phyloP scores from a whole-genome alignment of 1,284 basidiomycete species.

The Sporisorium scitamineum region DNA sequence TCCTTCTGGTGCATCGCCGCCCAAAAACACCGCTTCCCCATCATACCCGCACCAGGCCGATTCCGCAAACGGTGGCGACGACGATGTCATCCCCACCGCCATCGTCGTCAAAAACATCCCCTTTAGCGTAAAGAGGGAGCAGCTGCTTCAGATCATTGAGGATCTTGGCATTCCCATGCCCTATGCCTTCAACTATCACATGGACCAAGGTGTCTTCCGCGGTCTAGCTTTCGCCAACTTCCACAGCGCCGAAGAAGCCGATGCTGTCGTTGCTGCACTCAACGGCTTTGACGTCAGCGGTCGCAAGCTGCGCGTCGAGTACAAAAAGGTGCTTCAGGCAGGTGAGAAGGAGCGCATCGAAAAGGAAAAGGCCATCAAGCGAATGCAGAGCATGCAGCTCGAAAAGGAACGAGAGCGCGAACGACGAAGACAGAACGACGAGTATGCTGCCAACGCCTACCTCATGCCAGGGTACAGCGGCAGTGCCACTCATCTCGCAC shows the following conservation, averaged over 20 bases:
- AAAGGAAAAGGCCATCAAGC: slow-evolving; percentile 96
- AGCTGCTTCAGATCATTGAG: slow-evolving; percentile 92
- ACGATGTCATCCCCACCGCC: slow-evolving; percentile 97
- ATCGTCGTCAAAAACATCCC: slow-evolving; percentile 99
- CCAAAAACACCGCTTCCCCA: slow-evolving; percentile 21
- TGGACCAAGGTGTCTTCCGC: slow-evolving; percentile 81
- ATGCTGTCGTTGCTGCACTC: slow-evolving; percentile 92
- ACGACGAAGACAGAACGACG: slow-evolving; percentile 51
- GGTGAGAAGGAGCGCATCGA: slow-evolving; percentile 99
- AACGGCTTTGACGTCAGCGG: slow-evolving; percentile 93
- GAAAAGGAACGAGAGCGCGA: slow-evolving; percentile 66
- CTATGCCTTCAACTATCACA: slow-evolving; percentile 89
- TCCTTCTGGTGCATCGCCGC: slow-evolving; percentile 34
- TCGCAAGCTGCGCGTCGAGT: slow-evolving; percentile 97
- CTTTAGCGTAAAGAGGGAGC: slow-evolving; percentile 96
- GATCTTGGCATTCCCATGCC: slow-evolving; percentile 94
- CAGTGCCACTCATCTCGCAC: slow-evolving; percentile 15
- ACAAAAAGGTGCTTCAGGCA: slow-evolving; percentile 98
- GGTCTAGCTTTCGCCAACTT: slow-evolving; percentile 99
- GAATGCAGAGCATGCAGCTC: slow-evolving; percentile 78
- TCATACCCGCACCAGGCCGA: slow-evolving; percentile 17
- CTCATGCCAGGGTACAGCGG: slow-evolving; percentile 42
- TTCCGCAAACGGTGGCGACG: slow-evolving; percentile 73
- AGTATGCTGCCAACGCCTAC: slow-evolving; percentile 48
- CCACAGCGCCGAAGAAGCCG: slow-evolving; percentile 87